Evolutionary conservation across 495 filamentous ascomycete species (phyloP), one percentile per base, ranked within the genome.

Genomic region (Emericellopsis terricola): DNA sequence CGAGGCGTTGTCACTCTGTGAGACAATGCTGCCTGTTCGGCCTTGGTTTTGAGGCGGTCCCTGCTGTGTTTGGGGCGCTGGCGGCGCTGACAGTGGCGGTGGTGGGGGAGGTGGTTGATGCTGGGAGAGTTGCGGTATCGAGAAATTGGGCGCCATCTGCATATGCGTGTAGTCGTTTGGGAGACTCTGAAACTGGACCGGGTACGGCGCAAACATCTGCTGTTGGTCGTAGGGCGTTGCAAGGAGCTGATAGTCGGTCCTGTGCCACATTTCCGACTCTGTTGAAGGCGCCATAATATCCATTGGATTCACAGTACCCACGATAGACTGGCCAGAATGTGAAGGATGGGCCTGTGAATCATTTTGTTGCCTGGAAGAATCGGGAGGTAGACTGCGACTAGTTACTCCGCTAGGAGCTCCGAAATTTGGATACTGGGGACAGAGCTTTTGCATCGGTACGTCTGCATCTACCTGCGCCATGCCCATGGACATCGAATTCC

Each of bases 291-390:
- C 21, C 39, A 36, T 37, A 18, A 41, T 36, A 14, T 41, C 34
- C 34, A 33, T 37, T 2, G 39, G 39, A 16, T 41, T 41, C 13
- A 41, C 39, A 2, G 39, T 41, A 11, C 39, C 39, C 3, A 29
- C 34, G 0, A 29, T 29, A n/a, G 39, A 27, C 14, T 28, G 23
- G 9, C 16, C 13, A 15, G 39, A 34, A 10, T 23, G 29, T 4
- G 39, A 34, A 16, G 33, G 33, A 0, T n/a, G n/a, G n/a, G n/a
- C n/a, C n/a, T n/a, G n/a, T n/a, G n/a, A n/a, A n/a, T n/a, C n/a
- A n/a, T n/a, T n/a, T n/a, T n/a, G n/a, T n/a, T n/a, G n/a, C n/a
- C n/a, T n/a, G n/a, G n/a, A n/a, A n/a, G n/a, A n/a, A n/a, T n/a
- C n/a, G n/a, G n/a, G n/a, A n/a, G n/a, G n/a, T n/a, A n/a, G n/a